Evolutionary conservation across 352 stramenopile species (phyloP), one percentile per base, ranked within the genome.

Genomic region (Phytopythium chamaehyphon): DNA sequence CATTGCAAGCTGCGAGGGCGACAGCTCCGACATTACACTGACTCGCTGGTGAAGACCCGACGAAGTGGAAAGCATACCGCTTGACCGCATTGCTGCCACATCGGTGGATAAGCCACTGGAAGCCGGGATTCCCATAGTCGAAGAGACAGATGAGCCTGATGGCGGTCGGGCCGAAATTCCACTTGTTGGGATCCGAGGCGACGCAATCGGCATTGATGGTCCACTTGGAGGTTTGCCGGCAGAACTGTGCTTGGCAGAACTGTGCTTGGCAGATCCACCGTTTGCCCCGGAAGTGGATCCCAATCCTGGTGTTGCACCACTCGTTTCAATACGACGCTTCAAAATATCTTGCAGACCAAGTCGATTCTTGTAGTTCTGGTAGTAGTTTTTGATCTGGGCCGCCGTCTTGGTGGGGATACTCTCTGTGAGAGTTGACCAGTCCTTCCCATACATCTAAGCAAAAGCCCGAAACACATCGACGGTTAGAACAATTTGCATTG

Each of bases 301-400:
- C 6, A 24, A 48, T 9, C 14, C 22, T 8, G 42, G 23, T 14
- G 23, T 23, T 3, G 42, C 22, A 23, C 22, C 47, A 7, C 57
- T 47, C 35, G 61, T 73, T 26, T 93, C 83, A 21, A 89, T 83
- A 7, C 85, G 66, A 44, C 85, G 79, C 63, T 90, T 93, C 33
- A 95, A 48, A 38, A 93, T 90, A 51, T 95, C 85, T 60, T 96
- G 85, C 16, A 96, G 51, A 21, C 90, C 90, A 12, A 96, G 66
- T 5, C 86, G 68, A 39, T 96, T 95, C 75, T 96, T 96, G 69
- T 96, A 96, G 53, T 96, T 96, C 60, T 96, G 88, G 53, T 96
- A 96, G 63, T 96, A 96, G 40, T 96, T 96, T 57, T 96, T 96
- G 60, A 96, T 95, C 56, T 96, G 87, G 3, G 83, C 83, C 16